Conservation (phyloP, 371 early-diverging fungal genomes). For the Circinella umbellata region DNA sequence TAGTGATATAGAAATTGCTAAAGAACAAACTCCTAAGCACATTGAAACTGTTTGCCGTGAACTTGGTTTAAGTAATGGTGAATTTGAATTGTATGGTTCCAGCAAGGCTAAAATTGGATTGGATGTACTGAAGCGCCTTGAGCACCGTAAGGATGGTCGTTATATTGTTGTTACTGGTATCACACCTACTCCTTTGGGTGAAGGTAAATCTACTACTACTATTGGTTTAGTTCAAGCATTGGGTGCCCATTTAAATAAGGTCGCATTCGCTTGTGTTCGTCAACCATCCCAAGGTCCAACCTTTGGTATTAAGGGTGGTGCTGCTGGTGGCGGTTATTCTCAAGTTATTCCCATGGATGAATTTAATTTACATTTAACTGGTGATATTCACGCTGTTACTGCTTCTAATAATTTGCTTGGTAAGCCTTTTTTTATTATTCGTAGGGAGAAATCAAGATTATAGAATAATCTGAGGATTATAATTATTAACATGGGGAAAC, state of each 20-base stretch:
- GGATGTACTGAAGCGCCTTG: conserved; percentile 81
- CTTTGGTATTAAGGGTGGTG: conserved; percentile 98
- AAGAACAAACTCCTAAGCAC: conserved; percentile 84
- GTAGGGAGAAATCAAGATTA: too few relatives aligned
- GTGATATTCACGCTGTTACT: conserved; percentile 96
- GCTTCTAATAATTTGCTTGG: conserved; percentile 91
- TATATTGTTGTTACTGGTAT: conserved; percentile 98
- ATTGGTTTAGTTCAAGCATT: conserved; percentile 95
- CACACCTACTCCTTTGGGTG: conserved; percentile 97
- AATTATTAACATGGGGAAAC: neutral
- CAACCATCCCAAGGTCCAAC: conserved; percentile 98
- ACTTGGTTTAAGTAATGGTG: conserved; percentile 73
- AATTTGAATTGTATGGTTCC: conserved; percentile 88
- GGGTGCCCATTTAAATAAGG: conserved; percentile 88
- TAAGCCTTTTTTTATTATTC: conserved; percentile 4
- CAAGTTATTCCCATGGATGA: conserved; percentile 99
- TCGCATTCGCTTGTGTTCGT: conserved; percentile 94
- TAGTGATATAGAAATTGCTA: conserved; percentile 93
- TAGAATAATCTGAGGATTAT: too few relatives aligned
- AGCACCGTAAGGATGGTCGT: conserved; percentile 80
- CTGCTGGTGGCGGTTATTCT: conserved; percentile 97
- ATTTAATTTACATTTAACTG: conserved; percentile 97
- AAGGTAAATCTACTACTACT: conserved; percentile 97
- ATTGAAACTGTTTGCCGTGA: conserved; percentile 84
- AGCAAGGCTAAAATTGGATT: conserved; percentile 91